A percentile compares a stretch with the other conserved stretches of the same genome.
These are phyloP conservation scores for Solanum acaule DNA, from an alignment of 257 asterid genomes.

Conservation along the genomic window DNA sequence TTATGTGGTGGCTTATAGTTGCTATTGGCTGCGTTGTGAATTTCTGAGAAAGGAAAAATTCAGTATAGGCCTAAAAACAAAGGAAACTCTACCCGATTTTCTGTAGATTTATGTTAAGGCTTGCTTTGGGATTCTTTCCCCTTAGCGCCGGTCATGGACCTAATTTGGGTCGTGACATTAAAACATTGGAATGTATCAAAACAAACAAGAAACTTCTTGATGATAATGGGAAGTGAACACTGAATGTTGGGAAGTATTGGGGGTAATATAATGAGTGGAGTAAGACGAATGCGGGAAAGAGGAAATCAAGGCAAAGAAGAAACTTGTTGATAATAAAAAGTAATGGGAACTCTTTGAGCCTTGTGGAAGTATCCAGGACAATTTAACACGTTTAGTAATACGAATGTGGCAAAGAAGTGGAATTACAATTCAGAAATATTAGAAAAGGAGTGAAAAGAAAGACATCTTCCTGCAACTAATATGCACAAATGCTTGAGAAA, in stretches of 20 bases:
- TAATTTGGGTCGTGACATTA: too few relatives aligned
- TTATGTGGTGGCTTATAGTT: too few relatives aligned
- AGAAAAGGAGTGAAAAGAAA: not conserved
- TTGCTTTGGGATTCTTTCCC: too few relatives aligned
- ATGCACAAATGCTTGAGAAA: not conserved
- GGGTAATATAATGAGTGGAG: not conserved
- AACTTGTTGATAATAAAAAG: not conserved
- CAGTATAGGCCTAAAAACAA: too few relatives aligned
- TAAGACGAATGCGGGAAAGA: not conserved
- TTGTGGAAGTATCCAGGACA: not conserved
- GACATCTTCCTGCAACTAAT: not conserved
- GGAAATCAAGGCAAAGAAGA: not conserved
- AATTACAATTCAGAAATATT: not conserved
- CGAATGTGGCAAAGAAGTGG: not conserved
- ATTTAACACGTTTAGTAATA: not conserved
- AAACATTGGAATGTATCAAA: not conserved
- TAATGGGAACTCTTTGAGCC: not conserved
- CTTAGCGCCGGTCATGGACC: too few relatives aligned
- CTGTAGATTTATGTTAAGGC: too few relatives aligned
- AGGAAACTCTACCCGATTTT: too few relatives aligned
- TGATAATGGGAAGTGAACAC: not conserved
- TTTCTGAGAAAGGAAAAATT: too few relatives aligned
- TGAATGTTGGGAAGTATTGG: not conserved
- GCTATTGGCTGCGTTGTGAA: too few relatives aligned
- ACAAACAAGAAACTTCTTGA: not conserved